These are phyloP conservation scores for Syzygium aromaticum DNA, from an alignment of 345 rosid genomes.

Conservation along the genomic window DNA sequence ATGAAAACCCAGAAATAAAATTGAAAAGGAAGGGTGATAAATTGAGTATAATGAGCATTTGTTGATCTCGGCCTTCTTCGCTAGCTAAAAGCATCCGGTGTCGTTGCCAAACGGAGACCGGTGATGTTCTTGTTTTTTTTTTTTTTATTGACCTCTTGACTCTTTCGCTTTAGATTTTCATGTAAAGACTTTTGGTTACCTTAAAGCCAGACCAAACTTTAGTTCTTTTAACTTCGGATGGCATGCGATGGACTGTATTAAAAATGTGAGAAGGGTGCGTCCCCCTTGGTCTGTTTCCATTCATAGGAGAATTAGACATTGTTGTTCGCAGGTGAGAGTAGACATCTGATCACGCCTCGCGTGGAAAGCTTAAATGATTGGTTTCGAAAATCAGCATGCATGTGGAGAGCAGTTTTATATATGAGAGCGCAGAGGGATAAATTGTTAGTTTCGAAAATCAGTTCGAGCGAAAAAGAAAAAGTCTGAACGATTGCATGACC, in stretches of 20 bases:
- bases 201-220: background rate
- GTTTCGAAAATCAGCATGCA: background rate
- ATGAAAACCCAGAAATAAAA: background rate
- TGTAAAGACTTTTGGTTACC: background rate
- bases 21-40: background rate
- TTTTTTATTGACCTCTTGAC: background rate
- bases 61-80: background rate
- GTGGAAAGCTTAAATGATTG: background rate
- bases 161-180: background rate
- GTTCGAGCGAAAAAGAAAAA: background rate
- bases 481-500: background rate
- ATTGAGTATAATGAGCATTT: background rate
- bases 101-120: background rate
- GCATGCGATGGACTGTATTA: background rate
- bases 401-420: background rate
- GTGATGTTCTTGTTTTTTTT: background rate
- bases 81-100: background rate
- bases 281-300: background rate
- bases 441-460: background rate
- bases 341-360: background rate
- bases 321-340: background rate
- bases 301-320: background rate
- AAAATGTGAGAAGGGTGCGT: background rate
- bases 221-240: background rate
- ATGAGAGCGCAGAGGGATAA: background rate